Conservation (phyloP, 345 rosid genomes). For the Acer negundo region DNA sequence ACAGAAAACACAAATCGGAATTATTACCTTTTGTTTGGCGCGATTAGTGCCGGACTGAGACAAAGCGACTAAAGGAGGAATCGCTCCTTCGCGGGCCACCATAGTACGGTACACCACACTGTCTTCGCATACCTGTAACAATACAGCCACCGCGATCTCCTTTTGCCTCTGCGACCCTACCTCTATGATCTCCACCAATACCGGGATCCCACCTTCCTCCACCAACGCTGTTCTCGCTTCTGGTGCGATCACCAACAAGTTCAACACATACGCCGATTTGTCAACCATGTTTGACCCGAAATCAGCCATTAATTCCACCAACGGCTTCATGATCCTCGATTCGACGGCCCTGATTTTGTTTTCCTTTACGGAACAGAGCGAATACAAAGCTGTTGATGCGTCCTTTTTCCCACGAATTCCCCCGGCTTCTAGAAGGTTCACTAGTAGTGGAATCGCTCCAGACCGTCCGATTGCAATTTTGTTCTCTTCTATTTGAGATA, state of each 20-base stretch:
- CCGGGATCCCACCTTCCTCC: slow-evolving; percentile 90
- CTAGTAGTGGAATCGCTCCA: slow-evolving; percentile 77
- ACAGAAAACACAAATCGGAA: not conserved
- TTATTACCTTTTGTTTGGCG: slow-evolving; percentile 76
- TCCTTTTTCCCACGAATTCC: slow-evolving; percentile 85
- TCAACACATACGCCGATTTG: slow-evolving; percentile 81
- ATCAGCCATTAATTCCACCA: slow-evolving; percentile 94
- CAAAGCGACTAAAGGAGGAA: slow-evolving; percentile 84
- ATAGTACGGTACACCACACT: slow-evolving; percentile 57
- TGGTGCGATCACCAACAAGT: slow-evolving; percentile 48
- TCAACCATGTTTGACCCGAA: slow-evolving; percentile 95
- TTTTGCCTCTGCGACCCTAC: slow-evolving; percentile 86
- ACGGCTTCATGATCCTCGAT: slow-evolving; percentile 76
- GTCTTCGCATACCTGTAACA: slow-evolving; percentile 74
- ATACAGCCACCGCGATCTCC: slow-evolving; percentile 73
- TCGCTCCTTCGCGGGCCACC: slow-evolving; percentile 95
- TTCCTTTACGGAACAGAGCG: slow-evolving; percentile 75
- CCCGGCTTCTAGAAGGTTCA: slow-evolving; percentile 66
- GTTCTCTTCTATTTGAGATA: slow-evolving; percentile 85
- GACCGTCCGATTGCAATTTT: slow-evolving; percentile 88
- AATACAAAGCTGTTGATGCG: slow-evolving; percentile 89
- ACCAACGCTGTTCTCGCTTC: slow-evolving; percentile 77
- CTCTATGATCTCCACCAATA: slow-evolving; percentile 86
- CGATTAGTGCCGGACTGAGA: slow-evolving; percentile 86
- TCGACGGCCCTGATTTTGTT: slow-evolving; percentile 82